Base-by-base conservation (phyloP, 768 basidiomycete species). In the Hygrocybe punicea region DNA sequence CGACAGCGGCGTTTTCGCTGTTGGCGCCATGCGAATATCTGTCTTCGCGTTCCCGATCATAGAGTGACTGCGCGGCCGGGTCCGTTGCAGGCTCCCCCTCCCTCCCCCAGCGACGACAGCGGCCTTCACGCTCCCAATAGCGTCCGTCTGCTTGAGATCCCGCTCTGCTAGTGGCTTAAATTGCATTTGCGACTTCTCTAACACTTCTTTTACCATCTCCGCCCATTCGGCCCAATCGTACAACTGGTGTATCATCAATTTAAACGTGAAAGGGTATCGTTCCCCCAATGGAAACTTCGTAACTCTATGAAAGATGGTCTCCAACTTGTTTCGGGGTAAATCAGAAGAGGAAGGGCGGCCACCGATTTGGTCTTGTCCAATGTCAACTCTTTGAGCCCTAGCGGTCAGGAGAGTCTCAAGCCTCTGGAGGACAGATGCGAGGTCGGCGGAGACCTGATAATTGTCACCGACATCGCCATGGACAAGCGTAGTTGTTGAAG, bases 191-290 rank as follows among this genome's bases (percentile, higher is more conserved):
- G 84, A 85, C 54, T 67, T 71, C 64, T 81, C 77, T 65, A 85
- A 63, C 19, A 79, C 75, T 21, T 76, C 76, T 65, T 78, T 80
- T 52, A 85, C 79, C 66, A 80, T 83, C 60, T 73, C 72, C 1
- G 71, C 75, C 82, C 84, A 87, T 53, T 85, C 84, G 19, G 82
- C 81, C 53, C 80, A 68, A 53, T 79, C 74, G 67, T 87, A 87
- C 10, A 86, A 73, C 65, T 84, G 81, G 71, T 87, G 83, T 56
- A 86, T 67, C 83, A 85, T 86, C 63, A 83, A 74, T 62, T 80
- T 82, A 75, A 86, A 87, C 34, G 81, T 85, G 70, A 87, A 87
- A 16, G 76, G 75, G 62, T 80, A 83, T 51, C 72, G 69, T 59
- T 69, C 74, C n/a, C 65, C 71, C 5, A 78, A 65, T 4, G 79